Evolutionary conservation across 1,284 basidiomycete species (phyloP), one percentile per base, ranked within the genome.

Genomic region (Entoloma clypeatum): DNA sequence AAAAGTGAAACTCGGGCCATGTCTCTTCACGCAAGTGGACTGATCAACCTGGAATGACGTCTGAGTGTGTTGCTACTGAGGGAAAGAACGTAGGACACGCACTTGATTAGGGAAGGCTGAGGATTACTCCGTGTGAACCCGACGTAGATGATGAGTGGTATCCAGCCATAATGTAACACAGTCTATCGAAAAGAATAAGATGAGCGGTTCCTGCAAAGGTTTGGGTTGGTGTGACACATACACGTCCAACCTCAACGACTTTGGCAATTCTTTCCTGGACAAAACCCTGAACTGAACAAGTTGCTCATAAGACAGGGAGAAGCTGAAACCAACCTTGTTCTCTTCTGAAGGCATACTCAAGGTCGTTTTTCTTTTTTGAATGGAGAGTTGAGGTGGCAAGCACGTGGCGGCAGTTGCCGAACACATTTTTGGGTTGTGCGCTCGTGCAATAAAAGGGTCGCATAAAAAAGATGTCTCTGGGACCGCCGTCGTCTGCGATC

Each of bases 101-200:
- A 92, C 91, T 92, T 93, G 68, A 94, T 93, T 55, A 94, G 69
- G 30, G 90, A 91, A n/a, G 91, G 91, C 57, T 92, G 90, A 24
- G 91, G 91, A 57, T 84, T 87, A 59, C 88, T 91, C 57, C 84
- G 74, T 41, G 84, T 87, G 71, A 89, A 94, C 23, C 92, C 92
- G 57, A 94, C 75, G 64, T 91, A 95, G 56, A 96, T 93, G 59
- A 96, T 89, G 59, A 92, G 71, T 26, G 92, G 92, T 58, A 96
- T 89, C 91, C 92, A 96, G 51, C 83, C 85, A 58, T 92, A 92
- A 65, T 94, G 91, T 45, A 94, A 63, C 54, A 90, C 75, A 47
- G 86, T 90, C 92, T 95, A 55, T 11, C 43, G 33, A 22, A 17
- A 5, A 33, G 36, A 31, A 18, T n/a, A 19, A 24, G 11, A 36